phyloP scores from a whole-genome alignment of 305 asterid species.

The Ilex paraguariensis region DNA sequence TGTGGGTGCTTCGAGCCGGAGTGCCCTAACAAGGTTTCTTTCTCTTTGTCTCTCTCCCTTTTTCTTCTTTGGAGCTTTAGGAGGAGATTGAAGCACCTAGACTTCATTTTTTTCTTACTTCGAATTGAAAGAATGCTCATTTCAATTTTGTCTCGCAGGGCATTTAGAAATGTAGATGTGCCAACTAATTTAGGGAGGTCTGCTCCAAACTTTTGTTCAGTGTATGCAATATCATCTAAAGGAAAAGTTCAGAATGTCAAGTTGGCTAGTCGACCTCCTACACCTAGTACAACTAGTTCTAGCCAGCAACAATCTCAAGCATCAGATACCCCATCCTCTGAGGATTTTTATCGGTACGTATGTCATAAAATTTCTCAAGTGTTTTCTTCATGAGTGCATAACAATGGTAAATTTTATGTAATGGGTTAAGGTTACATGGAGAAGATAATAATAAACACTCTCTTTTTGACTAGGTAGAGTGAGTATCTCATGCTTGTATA shows the following conservation, averaged over 20 bases:
- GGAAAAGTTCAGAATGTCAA: constrained; percentile 39
- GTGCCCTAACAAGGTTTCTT: constrained; percentile 53
- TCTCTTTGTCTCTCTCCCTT: constrained; percentile 1
- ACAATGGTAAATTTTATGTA: neutral
- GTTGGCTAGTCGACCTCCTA: constrained; percentile 23
- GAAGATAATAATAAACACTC: neutral
- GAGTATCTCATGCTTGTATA: neutral
- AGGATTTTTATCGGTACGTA: constrained; percentile 15
- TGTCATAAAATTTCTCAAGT: neutral
- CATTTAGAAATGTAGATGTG: constrained; percentile 56
- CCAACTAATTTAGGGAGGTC: constrained; percentile 39
- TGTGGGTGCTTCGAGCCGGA: constrained; percentile 58
- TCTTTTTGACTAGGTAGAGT: neutral
- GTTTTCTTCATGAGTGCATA: neutral
- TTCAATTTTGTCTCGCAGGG: constrained; percentile 32
- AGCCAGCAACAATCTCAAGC: constrained; percentile 1
- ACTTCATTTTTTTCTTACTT: too few species aligned
- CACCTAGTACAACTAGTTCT: constrained; percentile 14
- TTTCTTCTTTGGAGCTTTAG: neutral
- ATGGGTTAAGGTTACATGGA: neutral
- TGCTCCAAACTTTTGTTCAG: constrained; percentile 61
- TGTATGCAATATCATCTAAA: constrained; percentile 48
- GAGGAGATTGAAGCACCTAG: too few species aligned
- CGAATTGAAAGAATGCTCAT: too few species aligned
- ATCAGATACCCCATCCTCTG: constrained; percentile 11